Evolutionary conservation across 768 basidiomycete genomes (phyloP), one percentile per base, ranked within the genome.

Genomic region (Lepiota brunneoincarnata): DNA sequence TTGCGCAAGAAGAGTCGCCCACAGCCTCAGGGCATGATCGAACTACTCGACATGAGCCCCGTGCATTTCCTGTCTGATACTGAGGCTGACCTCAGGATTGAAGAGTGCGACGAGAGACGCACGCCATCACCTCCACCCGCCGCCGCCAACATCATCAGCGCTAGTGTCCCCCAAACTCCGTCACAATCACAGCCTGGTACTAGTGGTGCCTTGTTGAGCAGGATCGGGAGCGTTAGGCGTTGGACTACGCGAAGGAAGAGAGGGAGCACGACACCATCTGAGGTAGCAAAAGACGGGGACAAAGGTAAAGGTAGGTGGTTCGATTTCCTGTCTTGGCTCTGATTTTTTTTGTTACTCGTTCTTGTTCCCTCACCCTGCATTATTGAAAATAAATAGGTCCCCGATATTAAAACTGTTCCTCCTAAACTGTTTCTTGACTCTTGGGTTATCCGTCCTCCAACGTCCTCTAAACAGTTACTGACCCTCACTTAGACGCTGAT

Each of bases 1-100:
- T 69, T 90, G 38, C 74, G 87, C 43, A 90, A 90, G 72, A 90
- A 90, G 69, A 86, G 85, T 15, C 78, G 88, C 5, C 87, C 86
- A 14, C 76, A 73, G 2, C 66, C 71, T 26, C 64, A 64, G 10
- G 57, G 77, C 31, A 73, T 81, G 0, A 79, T 82, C 54, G 85
- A 84, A 59, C 64, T 80, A 31, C 68, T 36, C 36, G 40, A 59
- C 54, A 23, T 58, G 35, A 11, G 24, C 18, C 14, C 34, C 10
- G 31, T 34, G 3, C 35, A 54, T 26, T 31, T 46, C n/a, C 21
- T 50, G 9, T 58, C 48, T 51, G 35, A 63, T 54, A 35, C 65
- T 63, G 36, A 67, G 62, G 61, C 53, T 62, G 41, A 64, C 64
- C 14, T 28, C 12, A 43, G 45, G 14, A 21, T 54, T 10, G 53